These are phyloP conservation scores for Arabis hirsuta DNA, from an alignment of 345 rosid species.

Conservation along the genomic window DNA sequence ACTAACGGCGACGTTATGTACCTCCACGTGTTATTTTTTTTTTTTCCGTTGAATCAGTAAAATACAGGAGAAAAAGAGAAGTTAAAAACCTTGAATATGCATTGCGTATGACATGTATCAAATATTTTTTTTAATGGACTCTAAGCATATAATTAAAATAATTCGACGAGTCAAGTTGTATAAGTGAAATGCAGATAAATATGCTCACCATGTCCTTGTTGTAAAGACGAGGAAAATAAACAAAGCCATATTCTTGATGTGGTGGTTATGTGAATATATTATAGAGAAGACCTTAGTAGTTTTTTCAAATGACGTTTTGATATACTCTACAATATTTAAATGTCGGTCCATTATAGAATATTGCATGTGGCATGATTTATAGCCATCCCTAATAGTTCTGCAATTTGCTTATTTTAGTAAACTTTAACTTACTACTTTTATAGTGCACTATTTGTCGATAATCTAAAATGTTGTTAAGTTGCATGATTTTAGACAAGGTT, in stretches of 20 bases:
- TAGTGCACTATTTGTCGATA: constrained; percentile 13
- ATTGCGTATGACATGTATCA: not conserved
- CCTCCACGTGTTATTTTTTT: not conserved
- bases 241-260: constrained; percentile 8
- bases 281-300: constrained; percentile 1
- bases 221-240: constrained; percentile 2
- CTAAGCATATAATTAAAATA: not conserved
- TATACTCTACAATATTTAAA: not conserved
- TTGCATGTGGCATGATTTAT: constrained; percentile 36
- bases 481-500: not conserved
- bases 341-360: constrained; percentile 19
- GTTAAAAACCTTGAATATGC: constrained; percentile 5
- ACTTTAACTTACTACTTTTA: not conserved
- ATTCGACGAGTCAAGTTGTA: constrained; percentile 1
- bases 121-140: not conserved
- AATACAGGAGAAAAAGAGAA: not conserved
- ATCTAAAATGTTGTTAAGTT: constrained; percentile 4
- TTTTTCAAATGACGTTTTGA: constrained; percentile 15
- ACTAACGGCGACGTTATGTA: constrained; percentile 27
- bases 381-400: constrained; percentile 28
- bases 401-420: not conserved
- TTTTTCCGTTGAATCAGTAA: no score
- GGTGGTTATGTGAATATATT: not conserved
- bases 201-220: constrained; percentile 21
- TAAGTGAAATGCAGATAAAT: not conserved